Base-by-base conservation (phyloP, 2,329 filamentous ascomycete species). In the Arthrinium puccinioides region DNA sequence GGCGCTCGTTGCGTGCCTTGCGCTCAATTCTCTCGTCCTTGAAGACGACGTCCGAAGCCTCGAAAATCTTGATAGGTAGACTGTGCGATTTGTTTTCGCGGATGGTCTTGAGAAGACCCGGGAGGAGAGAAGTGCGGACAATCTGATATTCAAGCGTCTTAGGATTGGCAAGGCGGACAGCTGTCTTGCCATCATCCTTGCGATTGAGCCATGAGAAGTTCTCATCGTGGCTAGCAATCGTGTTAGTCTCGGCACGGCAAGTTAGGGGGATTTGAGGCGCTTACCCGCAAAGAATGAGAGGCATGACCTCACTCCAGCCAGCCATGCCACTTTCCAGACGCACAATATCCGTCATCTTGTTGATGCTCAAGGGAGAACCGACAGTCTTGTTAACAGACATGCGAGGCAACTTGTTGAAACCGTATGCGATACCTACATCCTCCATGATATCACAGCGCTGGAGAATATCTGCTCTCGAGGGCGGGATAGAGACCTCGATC, bases 361-460 rank as follows among this genome's bases (percentile, higher is more conserved):
- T 98, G 64, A 98, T 83, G 42, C 80, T 77, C 9, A 97, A 73
- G 9, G 89, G 87, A 40, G 87, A 84, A 32, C 87, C 94, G 43
- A 96, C 84, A 18, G 85, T 84, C 56, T 88, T 89, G 61, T 82
- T 88, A 8, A 89, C 88, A 54, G 90, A 87, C 33, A 83, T 80
- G 36, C 88, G 82, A 1, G 90, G 89, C 14, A 98, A 81, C 45
- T 85, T 87, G 72, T 98, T 98, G 76, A 95, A 98, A 47, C 94
- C 92, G 61, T 97, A 96, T 37, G 87, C 88, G 47, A 98, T 92
- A 27, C 88, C 92, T 15, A 94, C 82, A 57, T 98, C 94, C 66
- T 98, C 92, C 90, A 98, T 98, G 49, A 98, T 86, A 59, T 98
- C 92, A 52, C 88, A 94, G 57, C 96, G 85, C 62, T 98, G 92